Base-by-base conservation (phyloP, 2,329 filamentous ascomycete species). In the Verticillium dahliae region DNA sequence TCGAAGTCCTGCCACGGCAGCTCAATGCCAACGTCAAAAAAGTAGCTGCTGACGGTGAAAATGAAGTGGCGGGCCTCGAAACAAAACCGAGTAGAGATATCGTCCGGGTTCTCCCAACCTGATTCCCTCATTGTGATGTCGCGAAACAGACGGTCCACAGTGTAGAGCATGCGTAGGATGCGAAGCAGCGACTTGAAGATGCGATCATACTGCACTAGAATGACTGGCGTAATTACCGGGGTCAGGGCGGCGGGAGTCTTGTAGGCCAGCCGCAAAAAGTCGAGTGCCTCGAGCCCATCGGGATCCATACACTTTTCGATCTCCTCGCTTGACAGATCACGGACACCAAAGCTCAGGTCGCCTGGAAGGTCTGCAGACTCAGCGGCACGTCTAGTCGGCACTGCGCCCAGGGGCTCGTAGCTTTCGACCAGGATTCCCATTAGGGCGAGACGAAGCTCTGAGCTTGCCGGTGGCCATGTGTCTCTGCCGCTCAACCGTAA, bases 381-480 rank as follows among this genome's bases (percentile, higher is more conserved):
- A 22, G 67, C 70, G 22, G 45, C 6, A 4, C 9, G 11, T n/a
- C 10, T 52, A n/a, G 9, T 22, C 45, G 18, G 18, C 10, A n/a
- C 18, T 27, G 45, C 7, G 66, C 72, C 62, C 64, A 69, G 39
- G 66, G 72, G 34, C 65, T 69, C 74, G 67, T 92, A 91, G 65
- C 86, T 91, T 65, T 97, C 93, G 1, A 84, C 83, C 6, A 98
- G 78, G 1, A 98, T 84, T 0, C 92, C 92, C 83, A 93, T 96
- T 18, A 99, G 80, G 0, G 91, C 91, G 5, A 98, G 81, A 10
- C 92, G 86, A n/a, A 99, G 78, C 72, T 98, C 95, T 0, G 93
- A 97, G 72, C 91, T 96, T 31, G 92, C 92, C 4, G 95, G 95
- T 33, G 95, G 95, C 95, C 95, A 98, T 37, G 83, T 91, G 61